These are phyloP conservation scores for Alternaria viburni DNA, from an alignment of 2,329 filamentous ascomycete genomes.

Conservation along the genomic window DNA sequence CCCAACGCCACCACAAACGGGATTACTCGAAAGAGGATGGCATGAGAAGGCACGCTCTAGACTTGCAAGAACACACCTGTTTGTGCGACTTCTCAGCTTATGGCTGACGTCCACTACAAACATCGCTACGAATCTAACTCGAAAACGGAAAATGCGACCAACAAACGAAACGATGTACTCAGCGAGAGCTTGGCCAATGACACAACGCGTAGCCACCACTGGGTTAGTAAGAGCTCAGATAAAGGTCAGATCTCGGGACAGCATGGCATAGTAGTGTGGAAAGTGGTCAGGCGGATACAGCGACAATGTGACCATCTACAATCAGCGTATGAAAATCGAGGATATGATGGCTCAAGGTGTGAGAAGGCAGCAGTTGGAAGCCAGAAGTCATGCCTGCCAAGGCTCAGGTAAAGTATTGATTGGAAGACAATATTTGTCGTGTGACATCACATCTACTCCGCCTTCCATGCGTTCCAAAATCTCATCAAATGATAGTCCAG, in stretches of 20 bases:
- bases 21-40: neutral
- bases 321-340: neutral
- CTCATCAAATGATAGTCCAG: neutral
- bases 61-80: neutral
- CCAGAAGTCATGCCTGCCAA: neutral
- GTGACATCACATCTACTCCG: neutral
- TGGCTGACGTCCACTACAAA: neutral
- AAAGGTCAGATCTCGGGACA: no score
- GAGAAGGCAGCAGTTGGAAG: neutral
- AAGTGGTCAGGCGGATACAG: rapidly evolving
- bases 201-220: neutral
- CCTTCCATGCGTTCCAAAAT: neutral
- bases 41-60: neutral
- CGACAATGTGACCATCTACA: neutral
- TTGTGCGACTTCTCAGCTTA: neutral
- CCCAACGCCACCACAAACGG: neutral
- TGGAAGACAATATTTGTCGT: neutral
- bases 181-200: no score
- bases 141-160: neutral
- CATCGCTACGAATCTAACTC: neutral
- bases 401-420: neutral
- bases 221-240: neutral
- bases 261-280: neutral
- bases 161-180: neutral
- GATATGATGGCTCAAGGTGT: neutral